phyloP scores from a whole-genome alignment of 306 rosid genomes.

The Cucurbita maxima region DNA sequence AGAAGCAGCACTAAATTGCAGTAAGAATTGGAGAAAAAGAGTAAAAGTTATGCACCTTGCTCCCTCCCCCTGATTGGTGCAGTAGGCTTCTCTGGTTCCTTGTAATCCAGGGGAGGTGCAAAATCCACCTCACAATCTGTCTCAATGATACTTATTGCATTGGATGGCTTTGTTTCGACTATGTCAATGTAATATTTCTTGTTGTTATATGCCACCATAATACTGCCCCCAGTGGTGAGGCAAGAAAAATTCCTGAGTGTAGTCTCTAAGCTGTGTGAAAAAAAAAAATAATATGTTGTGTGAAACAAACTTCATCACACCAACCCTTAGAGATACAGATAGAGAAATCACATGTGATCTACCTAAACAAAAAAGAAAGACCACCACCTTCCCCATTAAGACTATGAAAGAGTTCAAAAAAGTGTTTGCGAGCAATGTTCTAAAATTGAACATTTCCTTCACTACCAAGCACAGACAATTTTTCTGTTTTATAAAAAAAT shows the following conservation, averaged over 20 bases:
- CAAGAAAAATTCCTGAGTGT: conserved; percentile 90
- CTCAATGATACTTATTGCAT: conserved; percentile 89
- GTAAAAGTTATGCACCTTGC: conserved; percentile 31
- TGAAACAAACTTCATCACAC: background rate
- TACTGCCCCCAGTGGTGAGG: conserved; percentile 87
- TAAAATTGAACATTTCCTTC: background rate
- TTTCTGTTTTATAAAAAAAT: background rate
- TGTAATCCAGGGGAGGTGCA: conserved; percentile 97
- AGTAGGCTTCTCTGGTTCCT: conserved; percentile 75
- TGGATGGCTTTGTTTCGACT: conserved; percentile 70
- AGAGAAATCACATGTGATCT: background rate
- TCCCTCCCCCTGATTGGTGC: conserved; percentile 36
- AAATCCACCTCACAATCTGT: conserved; percentile 99
- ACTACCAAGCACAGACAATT: background rate
- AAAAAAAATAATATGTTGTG: background rate
- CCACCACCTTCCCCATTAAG: background rate
- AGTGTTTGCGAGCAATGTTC: background rate
- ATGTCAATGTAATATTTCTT: conserved; percentile 90
- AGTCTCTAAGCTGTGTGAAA: conserved; percentile 33
- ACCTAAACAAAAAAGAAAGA: conserved; percentile 2
- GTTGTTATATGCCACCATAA: conserved; percentile 97
- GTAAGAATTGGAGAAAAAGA: background rate
- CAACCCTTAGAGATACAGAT: background rate
- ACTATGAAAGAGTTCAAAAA: background rate
- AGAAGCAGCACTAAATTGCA: background rate